Conservation (phyloP, 495 filamentous ascomycete species). For the Penicillium macrosclerotiorum region DNA sequence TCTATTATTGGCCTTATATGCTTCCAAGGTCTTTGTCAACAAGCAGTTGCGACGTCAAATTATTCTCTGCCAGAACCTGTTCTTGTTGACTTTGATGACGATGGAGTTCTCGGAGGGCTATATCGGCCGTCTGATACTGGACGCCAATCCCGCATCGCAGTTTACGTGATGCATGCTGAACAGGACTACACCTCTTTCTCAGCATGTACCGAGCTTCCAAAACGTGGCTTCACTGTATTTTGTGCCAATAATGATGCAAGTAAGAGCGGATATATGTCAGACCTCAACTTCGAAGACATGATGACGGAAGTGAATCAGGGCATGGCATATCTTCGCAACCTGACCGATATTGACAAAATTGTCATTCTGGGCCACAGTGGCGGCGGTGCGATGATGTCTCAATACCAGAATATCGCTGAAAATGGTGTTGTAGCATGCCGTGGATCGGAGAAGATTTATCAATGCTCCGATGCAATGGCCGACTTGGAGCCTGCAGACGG, state of each 20-base stretch:
- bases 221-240: constrained; percentile 14
- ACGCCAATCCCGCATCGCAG: too few species aligned
- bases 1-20: too few species aligned
- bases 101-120: too few species aligned
- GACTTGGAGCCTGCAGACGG: constrained; percentile 8
- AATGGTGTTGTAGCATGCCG: constrained; percentile 13
- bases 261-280: constrained; percentile 10
- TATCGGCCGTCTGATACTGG: too few species aligned
- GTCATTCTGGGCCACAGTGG: constrained; percentile 15
- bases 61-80: too few species aligned
- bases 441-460: constrained; percentile 13
- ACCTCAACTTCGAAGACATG: constrained; percentile 15
- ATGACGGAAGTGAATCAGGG: constrained; percentile 2
- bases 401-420: constrained; percentile 17
- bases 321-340: constrained; percentile 9
- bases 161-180: constrained; percentile 16
- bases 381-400: constrained; percentile 15
- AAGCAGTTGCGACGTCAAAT: too few species aligned
- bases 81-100: too few species aligned
- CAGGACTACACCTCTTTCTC: constrained; percentile 8
- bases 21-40: too few species aligned
- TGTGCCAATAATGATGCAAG: constrained; percentile 14
- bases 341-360: constrained; percentile 8
- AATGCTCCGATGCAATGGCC: constrained; percentile 10
- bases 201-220: constrained; percentile 7